Evolutionary conservation across 768 basidiomycete genomes (phyloP).

Genomic region (Podaxis sp.): DNA sequence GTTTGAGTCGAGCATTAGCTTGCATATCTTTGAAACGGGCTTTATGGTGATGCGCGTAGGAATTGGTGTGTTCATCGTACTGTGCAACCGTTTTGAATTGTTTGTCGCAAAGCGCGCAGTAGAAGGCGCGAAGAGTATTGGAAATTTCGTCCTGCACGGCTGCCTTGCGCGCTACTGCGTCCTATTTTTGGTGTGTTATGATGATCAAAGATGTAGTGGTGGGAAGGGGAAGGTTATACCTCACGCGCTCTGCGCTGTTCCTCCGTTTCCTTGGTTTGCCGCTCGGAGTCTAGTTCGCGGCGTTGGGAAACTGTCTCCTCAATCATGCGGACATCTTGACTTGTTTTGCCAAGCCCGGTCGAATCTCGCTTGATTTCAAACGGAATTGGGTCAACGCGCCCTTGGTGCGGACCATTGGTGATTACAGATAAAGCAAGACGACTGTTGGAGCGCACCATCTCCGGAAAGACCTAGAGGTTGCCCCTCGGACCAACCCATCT

Average conservation of each 20-base stretch:
- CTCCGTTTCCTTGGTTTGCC: slow-evolving; percentile 76
- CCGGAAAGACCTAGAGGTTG: slow-evolving; percentile 73
- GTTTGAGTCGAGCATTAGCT: slow-evolving; percentile 64
- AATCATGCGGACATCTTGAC: slow-evolving; percentile 80
- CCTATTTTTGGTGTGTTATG: slow-evolving; percentile 37
- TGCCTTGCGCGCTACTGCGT: slow-evolving; percentile 58
- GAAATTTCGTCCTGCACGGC: slow-evolving; percentile 71
- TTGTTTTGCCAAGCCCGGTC: slow-evolving; percentile 78
- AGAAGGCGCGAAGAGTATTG: slow-evolving; percentile 69
- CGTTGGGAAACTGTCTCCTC: slow-evolving; percentile 84
- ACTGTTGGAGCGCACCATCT: slow-evolving; percentile 53
- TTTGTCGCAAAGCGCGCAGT: slow-evolving; percentile 82
- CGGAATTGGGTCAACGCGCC: slow-evolving; percentile 80
- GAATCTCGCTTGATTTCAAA: slow-evolving; percentile 77
- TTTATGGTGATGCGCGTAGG: slow-evolving; percentile 86
- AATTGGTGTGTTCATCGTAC: slow-evolving; percentile 89
- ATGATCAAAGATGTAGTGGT: slow-evolving; percentile 6
- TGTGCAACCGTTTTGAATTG: slow-evolving; percentile 86
- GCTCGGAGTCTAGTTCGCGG: slow-evolving; percentile 77
- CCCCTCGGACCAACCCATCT: slow-evolving; percentile 83
- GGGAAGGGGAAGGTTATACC: slow-evolving; percentile 37
- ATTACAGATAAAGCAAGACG: background rate
- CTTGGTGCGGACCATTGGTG: slow-evolving; percentile 34
- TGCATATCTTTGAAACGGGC: slow-evolving; percentile 83
- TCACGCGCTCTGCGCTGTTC: slow-evolving; percentile 74